These are phyloP conservation scores for Pseudocercospora cruenta DNA, from an alignment of 2,329 filamentous ascomycete genomes.

Conservation along the genomic window DNA sequence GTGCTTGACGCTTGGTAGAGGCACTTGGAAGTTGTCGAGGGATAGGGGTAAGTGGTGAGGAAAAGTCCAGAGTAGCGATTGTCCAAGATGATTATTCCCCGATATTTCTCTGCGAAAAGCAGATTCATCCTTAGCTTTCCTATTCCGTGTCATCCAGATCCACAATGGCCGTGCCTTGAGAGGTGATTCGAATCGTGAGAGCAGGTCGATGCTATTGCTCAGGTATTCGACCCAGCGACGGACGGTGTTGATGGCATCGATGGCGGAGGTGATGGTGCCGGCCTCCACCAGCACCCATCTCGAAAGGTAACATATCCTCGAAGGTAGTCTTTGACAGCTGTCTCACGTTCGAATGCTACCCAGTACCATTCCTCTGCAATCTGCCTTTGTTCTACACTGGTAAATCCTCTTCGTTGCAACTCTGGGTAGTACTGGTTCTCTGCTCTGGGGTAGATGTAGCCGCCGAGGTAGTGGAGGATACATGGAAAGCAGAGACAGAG, in stretches of 20 bases:
- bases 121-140: not conserved
- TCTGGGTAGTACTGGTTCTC: slow-evolving; percentile 28
- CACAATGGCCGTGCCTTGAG: not conserved
- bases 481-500: slow-evolving; percentile 32
- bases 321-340: slow-evolving; percentile 29
- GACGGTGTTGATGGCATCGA: slow-evolving; percentile 9
- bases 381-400: slow-evolving; percentile 21
- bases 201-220: not conserved
- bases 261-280: slow-evolving; percentile 13
- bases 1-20: not conserved
- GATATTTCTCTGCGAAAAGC: not conserved
- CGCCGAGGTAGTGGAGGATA: slow-evolving; percentile 29
- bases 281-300: slow-evolving; percentile 29
- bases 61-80: not conserved
- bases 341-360: slow-evolving; percentile 31
- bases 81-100: not conserved
- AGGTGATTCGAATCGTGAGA: not conserved
- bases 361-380: slow-evolving; percentile 34
- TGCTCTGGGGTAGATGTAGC: slow-evolving; percentile 25
- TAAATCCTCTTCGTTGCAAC: slow-evolving; percentile 27
- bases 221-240: slow-evolving; percentile 13
- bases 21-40: not conserved
- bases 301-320: slow-evolving; percentile 26
- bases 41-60: not conserved
- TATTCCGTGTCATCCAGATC: slow-evolving; percentile 3